Evolutionary conservation across 2,329 filamentous ascomycete species (phyloP).

Genomic region (Exophiala viscosa): DNA sequence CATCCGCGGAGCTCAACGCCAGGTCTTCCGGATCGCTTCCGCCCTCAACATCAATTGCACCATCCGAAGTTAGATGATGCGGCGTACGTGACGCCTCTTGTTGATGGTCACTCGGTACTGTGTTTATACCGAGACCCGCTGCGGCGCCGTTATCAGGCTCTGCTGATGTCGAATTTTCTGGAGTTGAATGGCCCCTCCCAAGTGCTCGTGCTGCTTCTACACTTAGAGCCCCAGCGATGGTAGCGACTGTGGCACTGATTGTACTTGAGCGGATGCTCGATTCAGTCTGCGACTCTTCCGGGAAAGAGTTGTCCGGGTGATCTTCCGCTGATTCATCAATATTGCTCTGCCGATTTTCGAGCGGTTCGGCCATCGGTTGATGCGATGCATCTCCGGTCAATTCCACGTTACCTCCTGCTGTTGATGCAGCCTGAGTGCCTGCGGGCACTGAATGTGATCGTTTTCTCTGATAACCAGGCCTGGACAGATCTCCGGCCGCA

Average conservation of each 20-base stretch:
- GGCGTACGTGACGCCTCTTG: not conserved
- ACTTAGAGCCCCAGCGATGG: conserved; percentile 26
- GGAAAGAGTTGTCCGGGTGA: not conserved
- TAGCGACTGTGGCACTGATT: conserved; percentile 25
- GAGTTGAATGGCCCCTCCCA: conserved; percentile 10
- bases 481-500: not conserved
- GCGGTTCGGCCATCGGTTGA: not conserved
- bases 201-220: conserved; percentile 21
- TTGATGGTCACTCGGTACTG: conserved; percentile 6
- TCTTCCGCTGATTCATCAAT: not conserved
- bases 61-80: not conserved
- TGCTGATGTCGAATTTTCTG: not conserved
- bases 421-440: conserved; percentile 1
- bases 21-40: conserved; percentile 11
- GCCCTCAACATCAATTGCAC: not conserved
- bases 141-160: not conserved
- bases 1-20: conserved; percentile 15
- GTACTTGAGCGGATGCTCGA: conserved; percentile 3
- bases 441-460: conserved; percentile 23
- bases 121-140: not conserved
- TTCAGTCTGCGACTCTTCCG: not conserved
- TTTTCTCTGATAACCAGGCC: conserved; percentile 9
- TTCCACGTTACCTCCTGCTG: not conserved
- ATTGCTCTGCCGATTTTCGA: not conserved
- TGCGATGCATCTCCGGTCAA: not conserved